Conservation (phyloP, 2,329 filamentous ascomycete genomes). For the Penicillium janthinellum region DNA sequence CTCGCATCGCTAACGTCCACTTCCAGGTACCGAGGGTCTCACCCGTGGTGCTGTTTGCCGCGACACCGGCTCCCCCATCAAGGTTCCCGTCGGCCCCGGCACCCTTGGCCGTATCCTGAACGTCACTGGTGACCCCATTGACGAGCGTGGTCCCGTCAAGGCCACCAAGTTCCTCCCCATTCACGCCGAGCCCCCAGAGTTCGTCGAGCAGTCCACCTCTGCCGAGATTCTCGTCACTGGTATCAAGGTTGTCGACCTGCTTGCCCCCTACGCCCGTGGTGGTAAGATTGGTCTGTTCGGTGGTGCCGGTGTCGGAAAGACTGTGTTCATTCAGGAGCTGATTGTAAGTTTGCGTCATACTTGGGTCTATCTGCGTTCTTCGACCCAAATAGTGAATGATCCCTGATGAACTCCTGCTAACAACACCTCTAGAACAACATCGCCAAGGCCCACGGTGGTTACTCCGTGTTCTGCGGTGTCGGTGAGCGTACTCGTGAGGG, state of each 20-base stretch:
- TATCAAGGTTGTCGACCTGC: slow-evolving; percentile 99
- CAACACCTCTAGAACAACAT: slow-evolving; percentile 80
- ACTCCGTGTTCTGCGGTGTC: slow-evolving; percentile 99
- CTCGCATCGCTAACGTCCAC: slow-evolving; percentile 22
- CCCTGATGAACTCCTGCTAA: neutral
- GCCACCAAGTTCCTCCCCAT: slow-evolving; percentile 83
- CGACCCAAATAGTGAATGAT: too few relatives aligned
- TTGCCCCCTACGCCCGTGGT: slow-evolving; percentile 99
- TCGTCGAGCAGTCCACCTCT: slow-evolving; percentile 92
- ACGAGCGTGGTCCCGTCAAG: slow-evolving; percentile 99
- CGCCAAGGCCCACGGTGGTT: slow-evolving; percentile 99
- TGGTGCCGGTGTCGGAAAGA: slow-evolving; percentile 99
- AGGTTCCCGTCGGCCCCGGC: slow-evolving; percentile 88
- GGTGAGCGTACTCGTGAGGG: slow-evolving; percentile 99
- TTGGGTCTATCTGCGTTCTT: neutral
- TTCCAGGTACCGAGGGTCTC: slow-evolving; percentile 95
- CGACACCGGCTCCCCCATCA: slow-evolving; percentile 95
- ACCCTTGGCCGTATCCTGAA: slow-evolving; percentile 99
- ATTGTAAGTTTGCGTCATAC: slow-evolving; percentile 62
- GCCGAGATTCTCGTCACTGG: slow-evolving; percentile 97
- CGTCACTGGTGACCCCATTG: slow-evolving; percentile 99
- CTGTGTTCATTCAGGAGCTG: slow-evolving; percentile 99
- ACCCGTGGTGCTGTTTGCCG: slow-evolving; percentile 82
- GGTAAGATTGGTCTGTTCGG: slow-evolving; percentile 99
- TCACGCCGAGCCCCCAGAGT: slow-evolving; percentile 89